Percentiles rank a stretch among this genome's conserved stretches.
Conservation (phyloP, 352 stramenopile genomes). For the Phytophthora sp. region DNA sequence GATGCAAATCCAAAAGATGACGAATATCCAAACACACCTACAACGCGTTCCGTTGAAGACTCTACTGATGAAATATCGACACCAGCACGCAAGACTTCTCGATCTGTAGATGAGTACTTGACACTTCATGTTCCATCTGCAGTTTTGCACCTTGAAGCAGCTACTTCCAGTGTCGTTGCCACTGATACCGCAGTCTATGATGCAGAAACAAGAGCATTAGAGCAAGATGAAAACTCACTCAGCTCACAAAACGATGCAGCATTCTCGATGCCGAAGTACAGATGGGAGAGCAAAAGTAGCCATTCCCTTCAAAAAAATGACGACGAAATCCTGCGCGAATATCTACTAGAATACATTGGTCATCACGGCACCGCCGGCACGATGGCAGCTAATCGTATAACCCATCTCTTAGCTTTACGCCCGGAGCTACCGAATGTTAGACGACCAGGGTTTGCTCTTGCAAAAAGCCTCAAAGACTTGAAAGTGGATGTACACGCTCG, state of each 20-base stretch:
- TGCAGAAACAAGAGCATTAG: slow-evolving; percentile 9
- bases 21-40: slow-evolving; percentile 15
- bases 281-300: too few species aligned
- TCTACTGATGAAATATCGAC: not conserved
- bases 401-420: slow-evolving; percentile 44
- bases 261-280: too few species aligned
- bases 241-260: slow-evolving; percentile 2
- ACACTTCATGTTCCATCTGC: slow-evolving; percentile 24
- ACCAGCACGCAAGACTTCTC: slow-evolving; percentile 19
- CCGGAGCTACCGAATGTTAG: slow-evolving; percentile 41
- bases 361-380: slow-evolving; percentile 39
- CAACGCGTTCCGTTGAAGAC: slow-evolving; percentile 30
- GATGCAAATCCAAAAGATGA: not conserved
- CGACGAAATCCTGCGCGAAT: slow-evolving; percentile 36
- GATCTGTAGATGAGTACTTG: slow-evolving; percentile 27
- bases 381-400: slow-evolving; percentile 45
- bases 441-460: slow-evolving; percentile 33
- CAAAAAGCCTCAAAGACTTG: slow-evolving; percentile 39
- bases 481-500: slow-evolving; percentile 32
- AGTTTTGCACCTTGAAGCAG: slow-evolving; percentile 19
- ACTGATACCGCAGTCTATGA: not conserved
- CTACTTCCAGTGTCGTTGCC: slow-evolving; percentile 13
- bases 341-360: slow-evolving; percentile 50
- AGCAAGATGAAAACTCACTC: slow-evolving; percentile 6
- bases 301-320: too few species aligned